Conservation (phyloP, 768 basidiomycete species). For the Coprinellus micaceus region DNA sequence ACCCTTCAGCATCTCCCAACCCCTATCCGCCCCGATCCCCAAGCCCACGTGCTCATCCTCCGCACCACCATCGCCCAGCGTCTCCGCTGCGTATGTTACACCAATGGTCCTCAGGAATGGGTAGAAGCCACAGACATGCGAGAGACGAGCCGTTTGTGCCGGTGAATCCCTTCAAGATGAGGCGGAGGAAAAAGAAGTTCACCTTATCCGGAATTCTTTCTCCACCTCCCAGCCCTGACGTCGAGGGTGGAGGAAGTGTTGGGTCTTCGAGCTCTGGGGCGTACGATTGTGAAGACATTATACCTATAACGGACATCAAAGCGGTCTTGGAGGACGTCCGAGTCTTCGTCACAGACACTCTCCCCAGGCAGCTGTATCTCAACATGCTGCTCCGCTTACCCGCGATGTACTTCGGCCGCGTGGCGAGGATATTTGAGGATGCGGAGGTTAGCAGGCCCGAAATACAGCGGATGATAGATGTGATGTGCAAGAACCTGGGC, state of each 20-base stretch:
- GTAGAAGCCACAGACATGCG: conserved; percentile 33
- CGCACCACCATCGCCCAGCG: conserved; percentile 47
- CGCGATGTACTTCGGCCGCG: conserved; percentile 74
- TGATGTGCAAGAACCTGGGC: conserved; percentile 6
- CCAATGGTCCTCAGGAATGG: conserved; percentile 48
- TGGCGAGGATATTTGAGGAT: conserved; percentile 71
- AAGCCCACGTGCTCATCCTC: conserved; percentile 35
- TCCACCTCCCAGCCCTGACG: conserved; percentile 25
- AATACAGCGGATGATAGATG: conserved; percentile 51
- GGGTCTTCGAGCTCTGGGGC: conserved; percentile 21
- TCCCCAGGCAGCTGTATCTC: conserved; percentile 42
- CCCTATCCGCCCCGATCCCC: not conserved
- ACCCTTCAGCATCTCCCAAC: not conserved
- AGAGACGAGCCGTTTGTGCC: conserved; percentile 55
- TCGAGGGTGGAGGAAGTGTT: conserved; percentile 17
- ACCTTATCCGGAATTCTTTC: conserved; percentile 16
- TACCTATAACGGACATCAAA: conserved; percentile 20
- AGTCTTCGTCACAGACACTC: conserved; percentile 33
- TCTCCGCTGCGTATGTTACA: conserved; percentile 63
- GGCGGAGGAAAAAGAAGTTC: conserved; percentile 22
- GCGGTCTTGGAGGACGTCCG: conserved; percentile 18
- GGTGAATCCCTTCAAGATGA: conserved; percentile 45
- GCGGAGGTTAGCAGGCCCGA: conserved; percentile 76
- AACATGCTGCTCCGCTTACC: conserved; percentile 65
- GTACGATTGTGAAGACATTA: conserved; percentile 27